phyloP scores from a whole-genome alignment of 129 eudicot genomes.

The Chrysanthemum seticuspe region DNA sequence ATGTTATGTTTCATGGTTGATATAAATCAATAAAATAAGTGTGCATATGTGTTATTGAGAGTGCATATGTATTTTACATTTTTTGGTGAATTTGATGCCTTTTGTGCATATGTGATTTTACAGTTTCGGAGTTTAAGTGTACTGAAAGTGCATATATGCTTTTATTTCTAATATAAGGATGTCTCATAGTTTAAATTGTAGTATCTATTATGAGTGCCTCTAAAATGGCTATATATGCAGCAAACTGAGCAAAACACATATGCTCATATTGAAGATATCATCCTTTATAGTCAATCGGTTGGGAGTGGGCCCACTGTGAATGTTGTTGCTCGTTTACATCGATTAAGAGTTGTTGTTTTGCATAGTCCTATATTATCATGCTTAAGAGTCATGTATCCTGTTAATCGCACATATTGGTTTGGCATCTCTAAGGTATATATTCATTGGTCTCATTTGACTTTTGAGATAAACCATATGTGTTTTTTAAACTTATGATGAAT shows the following conservation, averaged over 20 bases:
- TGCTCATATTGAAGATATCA: constrained; percentile 79
- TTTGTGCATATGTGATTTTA: too few relatives aligned
- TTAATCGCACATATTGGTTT: constrained; percentile 81
- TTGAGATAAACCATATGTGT: background rate
- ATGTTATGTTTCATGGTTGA: too few relatives aligned
- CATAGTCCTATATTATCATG: constrained; percentile 86
- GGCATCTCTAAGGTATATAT: constrained; percentile 70
- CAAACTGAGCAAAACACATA: constrained; percentile 87
- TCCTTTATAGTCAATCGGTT: constrained; percentile 85
- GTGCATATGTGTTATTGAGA: too few relatives aligned
- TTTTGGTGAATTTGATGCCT: too few relatives aligned
- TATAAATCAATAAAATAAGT: too few relatives aligned
- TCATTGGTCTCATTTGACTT: background rate
- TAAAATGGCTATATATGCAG: constrained; percentile 38
- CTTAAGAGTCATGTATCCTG: constrained; percentile 80
- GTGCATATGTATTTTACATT: too few relatives aligned
- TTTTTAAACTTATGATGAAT: constrained; percentile 13
- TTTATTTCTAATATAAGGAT: too few relatives aligned
- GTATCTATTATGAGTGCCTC: background rate
- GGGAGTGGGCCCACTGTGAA: constrained; percentile 88
- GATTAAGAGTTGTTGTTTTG: constrained; percentile 64
- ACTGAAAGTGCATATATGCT: too few relatives aligned
- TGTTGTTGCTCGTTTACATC: constrained; percentile 78
- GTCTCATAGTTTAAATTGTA: background rate
- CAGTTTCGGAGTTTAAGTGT: too few relatives aligned